Percentiles rank a stretch among this genome's conserved stretches.
phyloP scores from a whole-genome alignment of 2,329 filamentous ascomycete species.

The Cryphonectria radicalis region DNA sequence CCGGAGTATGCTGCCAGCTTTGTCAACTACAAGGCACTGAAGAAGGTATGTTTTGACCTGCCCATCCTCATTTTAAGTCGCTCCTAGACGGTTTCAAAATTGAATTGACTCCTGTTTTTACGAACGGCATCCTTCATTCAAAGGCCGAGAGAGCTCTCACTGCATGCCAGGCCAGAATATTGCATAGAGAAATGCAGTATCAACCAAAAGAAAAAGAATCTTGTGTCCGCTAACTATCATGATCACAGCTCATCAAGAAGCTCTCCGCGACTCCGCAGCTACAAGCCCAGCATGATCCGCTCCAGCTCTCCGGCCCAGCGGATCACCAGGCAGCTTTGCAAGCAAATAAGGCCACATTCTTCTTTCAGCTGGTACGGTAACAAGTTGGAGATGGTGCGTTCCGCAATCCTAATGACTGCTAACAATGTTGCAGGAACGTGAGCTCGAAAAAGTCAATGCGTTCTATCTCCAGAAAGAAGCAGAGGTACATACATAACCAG shows the following conservation, averaged over 20 bases:
- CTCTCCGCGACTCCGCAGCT: conserved; percentile 90
- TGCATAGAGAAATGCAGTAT: background rate
- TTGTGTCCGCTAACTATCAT: conserved; percentile 38
- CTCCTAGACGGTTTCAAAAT: background rate
- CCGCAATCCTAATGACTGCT: conserved; percentile 40
- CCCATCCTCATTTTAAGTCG: background rate
- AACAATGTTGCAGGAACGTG: conserved; percentile 76
- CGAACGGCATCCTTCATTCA: conserved; percentile 1
- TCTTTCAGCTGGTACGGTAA: conserved; percentile 84
- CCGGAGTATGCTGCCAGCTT: conserved; percentile 99
- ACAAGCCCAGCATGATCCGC: conserved; percentile 71
- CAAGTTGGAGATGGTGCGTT: conserved; percentile 13
- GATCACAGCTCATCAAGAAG: conserved; percentile 89
- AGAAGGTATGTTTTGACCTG: conserved; percentile 71
- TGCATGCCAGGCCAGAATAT: background rate
- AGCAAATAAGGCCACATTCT: conserved; percentile 98
- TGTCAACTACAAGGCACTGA: conserved; percentile 98
- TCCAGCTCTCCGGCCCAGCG: conserved; percentile 50
- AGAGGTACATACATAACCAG: conserved; percentile 71
- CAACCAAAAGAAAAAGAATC: background rate
- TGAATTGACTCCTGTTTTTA: conserved; percentile 10
- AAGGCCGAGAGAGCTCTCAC: background rate
- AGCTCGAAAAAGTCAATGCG: conserved; percentile 97
- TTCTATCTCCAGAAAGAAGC: conserved; percentile 98
- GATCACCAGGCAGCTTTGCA: conserved; percentile 91